phyloP scores from a whole-genome alignment of 2,329 filamentous ascomycete genomes.

The Bimuria novae-zelandiae region DNA sequence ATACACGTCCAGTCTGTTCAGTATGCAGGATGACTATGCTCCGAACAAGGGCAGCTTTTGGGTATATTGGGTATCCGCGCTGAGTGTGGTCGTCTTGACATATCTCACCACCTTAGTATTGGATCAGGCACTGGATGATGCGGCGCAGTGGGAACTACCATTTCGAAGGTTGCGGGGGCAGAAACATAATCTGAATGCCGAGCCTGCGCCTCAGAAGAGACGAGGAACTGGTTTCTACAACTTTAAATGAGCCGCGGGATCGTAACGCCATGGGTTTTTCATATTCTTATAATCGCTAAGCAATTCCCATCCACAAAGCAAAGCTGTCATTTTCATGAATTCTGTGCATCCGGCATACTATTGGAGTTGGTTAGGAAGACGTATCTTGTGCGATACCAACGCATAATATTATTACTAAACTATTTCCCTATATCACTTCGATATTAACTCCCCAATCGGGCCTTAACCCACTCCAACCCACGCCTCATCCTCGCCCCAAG shows the following conservation, averaged over 20 bases:
- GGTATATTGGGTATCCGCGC: constrained; percentile 40
- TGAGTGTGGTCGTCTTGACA: constrained; percentile 31
- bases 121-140: constrained; percentile 35
- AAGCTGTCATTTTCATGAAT: no score
- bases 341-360: no score
- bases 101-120: constrained; percentile 30
- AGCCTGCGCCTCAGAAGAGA: constrained; percentile 5
- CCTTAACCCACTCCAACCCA: neutral
- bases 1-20: constrained; percentile 39
- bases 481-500: neutral
- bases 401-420: no score
- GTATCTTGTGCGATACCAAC: no score
- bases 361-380: no score
- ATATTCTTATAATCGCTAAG: neutral
- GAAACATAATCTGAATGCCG: neutral
- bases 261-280: neutral
- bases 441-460: neutral
- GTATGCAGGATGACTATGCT: constrained; percentile 39
- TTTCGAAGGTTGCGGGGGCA: constrained; percentile 21
- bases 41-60: constrained; percentile 35
- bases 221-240: constrained; percentile 20
- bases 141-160: constrained; percentile 31
- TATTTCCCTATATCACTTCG: no score
- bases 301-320: no score
- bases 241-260: neutral